Base-by-base conservation (phyloP, 495 filamentous ascomycete genomes). In the Neurospora sp. region DNA sequence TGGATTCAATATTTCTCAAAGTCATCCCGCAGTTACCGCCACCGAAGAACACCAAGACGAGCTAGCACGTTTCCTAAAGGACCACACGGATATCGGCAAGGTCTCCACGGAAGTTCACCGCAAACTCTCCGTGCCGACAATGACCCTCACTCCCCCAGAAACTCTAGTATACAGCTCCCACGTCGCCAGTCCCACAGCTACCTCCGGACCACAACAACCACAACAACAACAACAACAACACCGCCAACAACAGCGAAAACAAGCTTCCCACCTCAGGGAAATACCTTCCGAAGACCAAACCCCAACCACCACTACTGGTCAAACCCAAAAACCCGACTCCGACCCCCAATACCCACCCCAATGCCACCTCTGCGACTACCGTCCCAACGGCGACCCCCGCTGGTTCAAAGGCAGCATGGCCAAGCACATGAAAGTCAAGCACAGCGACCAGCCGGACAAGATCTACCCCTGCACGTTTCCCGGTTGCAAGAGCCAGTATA, bases 331-430 rank as follows among this genome's bases (percentile, higher is more conserved):
- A 66, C 73, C 82, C 5, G 83, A 85, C 70, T 79, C 83, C 11
- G 75, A 83, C 66, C 77, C 81, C 16, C 75, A 77, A 40, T 84
- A 82, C 72, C 80, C 85, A 27, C 76, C 84, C 59, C 75, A 77
- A 46, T 86, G 85, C 71, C 81, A 86, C 27, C 76, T 85, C 69
- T 86, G 85, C 75, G 85, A 83, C 2, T 86, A 86, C 78, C 82
- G 84, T 7, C 85, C 85, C 3, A 84, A 85, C 74, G 85, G 85
- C 14, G 82, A 85, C 69, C 85, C 85, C n/a, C 83, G 84, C 71
- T 86, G 85, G 85, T 86, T 85, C 73, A 84, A 83, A 71, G 85
- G 85, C 23, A 85, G 84, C 77, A 86, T 86, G 85, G 82, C 84
- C 72, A 86, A 86, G 76, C 85, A 86, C 76, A 83, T 79, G 78